A percentile compares a stretch with the other conserved stretches of the same genome.
Conservation (phyloP, 2,329 filamentous ascomycete species). For the Venturia pyrina region DNA sequence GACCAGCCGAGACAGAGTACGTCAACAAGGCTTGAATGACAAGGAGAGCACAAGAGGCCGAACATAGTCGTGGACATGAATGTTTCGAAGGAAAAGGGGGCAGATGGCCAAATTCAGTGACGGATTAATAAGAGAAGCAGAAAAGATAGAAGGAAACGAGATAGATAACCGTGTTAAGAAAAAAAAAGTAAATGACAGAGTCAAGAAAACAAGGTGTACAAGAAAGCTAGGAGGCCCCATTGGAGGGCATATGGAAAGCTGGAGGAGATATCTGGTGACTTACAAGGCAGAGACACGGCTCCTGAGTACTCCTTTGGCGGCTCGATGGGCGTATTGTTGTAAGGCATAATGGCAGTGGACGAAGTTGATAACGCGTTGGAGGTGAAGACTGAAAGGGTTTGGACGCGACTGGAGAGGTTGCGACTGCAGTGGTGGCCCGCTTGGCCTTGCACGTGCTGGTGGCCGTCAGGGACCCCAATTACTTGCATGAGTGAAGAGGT, state of each 20-base stretch:
- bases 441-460: background rate
- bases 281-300: conserved; percentile 75
- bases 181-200: background rate
- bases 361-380: conserved; percentile 5
- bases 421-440: background rate
- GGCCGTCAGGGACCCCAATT: background rate
- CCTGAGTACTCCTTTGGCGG: conserved; percentile 75
- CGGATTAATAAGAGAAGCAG: background rate
- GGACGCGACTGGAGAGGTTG: conserved; percentile 1
- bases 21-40: background rate
- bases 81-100: background rate
- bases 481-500: background rate
- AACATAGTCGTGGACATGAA: background rate
- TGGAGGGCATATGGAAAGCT: background rate
- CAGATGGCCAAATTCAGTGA: background rate
- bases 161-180: too few species aligned
- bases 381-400: background rate
- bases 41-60: background rate
- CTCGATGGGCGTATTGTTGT: conserved; percentile 77
- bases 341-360: conserved; percentile 56
- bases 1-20: background rate
- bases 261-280: conserved; percentile 26
- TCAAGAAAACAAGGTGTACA: background rate
- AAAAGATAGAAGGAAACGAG: background rate
- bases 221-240: background rate